Evolutionary conservation across 306 rosid genomes (phyloP).

Genomic region (Pyrus betulifolia): DNA sequence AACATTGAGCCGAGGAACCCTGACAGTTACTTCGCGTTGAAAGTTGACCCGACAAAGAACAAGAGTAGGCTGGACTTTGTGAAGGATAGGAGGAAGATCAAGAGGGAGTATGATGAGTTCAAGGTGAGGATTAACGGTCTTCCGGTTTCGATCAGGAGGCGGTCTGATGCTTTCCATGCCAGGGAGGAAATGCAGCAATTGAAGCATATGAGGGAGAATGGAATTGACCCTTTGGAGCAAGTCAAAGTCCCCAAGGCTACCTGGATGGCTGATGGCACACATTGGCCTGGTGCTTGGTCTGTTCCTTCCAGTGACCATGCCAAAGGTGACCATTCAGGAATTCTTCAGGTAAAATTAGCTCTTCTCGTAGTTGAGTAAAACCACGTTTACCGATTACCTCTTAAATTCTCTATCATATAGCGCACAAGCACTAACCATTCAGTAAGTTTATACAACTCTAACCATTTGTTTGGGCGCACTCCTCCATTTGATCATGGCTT

Average conservation of each 20-base stretch:
- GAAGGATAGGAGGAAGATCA: slow-evolving; percentile 81
- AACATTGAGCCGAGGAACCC: slow-evolving; percentile 84
- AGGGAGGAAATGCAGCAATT: slow-evolving; percentile 54
- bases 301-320: slow-evolving; percentile 42
- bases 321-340: slow-evolving; percentile 77
- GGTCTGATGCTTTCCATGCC: slow-evolving; percentile 67
- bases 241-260: slow-evolving; percentile 40
- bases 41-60: slow-evolving; percentile 78
- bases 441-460: too few relatives aligned
- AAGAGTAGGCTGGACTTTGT: slow-evolving; percentile 74
- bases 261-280: slow-evolving; percentile 95
- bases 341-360: slow-evolving; percentile 67
- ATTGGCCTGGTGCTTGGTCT: slow-evolving; percentile 85
- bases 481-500: too few relatives aligned
- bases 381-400: neutral
- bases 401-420: neutral
- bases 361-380: neutral
- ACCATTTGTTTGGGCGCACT: too few relatives aligned
- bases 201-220: slow-evolving; percentile 43
- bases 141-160: slow-evolving; percentile 75
- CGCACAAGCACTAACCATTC: neutral
- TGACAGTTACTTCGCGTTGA: slow-evolving; percentile 63
- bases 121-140: slow-evolving; percentile 76
- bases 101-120: slow-evolving; percentile 93
- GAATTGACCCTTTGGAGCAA: slow-evolving; percentile 28